Base-by-base conservation (phyloP, 73 alveolate genomes). In the Effrenium voratum region DNA sequence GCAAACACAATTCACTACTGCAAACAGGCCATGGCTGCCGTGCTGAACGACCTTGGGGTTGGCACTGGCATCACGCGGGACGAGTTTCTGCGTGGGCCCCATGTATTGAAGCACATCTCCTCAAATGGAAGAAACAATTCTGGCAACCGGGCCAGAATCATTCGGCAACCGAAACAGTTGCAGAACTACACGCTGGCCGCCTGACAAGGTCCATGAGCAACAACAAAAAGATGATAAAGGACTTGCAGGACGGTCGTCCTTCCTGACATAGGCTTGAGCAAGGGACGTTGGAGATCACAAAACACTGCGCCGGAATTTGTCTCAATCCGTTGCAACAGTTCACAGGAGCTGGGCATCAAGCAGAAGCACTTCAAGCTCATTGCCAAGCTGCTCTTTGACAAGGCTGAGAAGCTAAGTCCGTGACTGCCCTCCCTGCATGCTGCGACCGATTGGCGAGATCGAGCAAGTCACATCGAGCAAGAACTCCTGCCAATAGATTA, bases 341-440 rank as follows among this genome's bases (percentile, higher is more conserved):
- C 59, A 6, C 30, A 85, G 94, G 94, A 85, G 94, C 80, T 85
- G 16, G 94, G 94, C 50, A 85, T 85, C 76, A 85, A 85, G 45
- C 94, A 72, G 47, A 85, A 85, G 81, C 94, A 85, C 34, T 85
- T 85, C 45, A 44, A 52, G 59, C 94, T 52, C 45, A 85, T 85
- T n/a, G 50, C 94, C 82, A 85, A 85, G 94, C 57, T 85, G 28
- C 94, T 85, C 19, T 85, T 28, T 40, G 94, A 85, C 94, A 85
- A 85, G 94, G 94, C 57, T 8, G 46, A 30, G 44, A 5, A 0
- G 15, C 36, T 8, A 73, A 36, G 34, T 73, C 40, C 32, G 46
- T 73, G n/a, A n/a, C n/a, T n/a, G n/a, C n/a, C n/a, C n/a, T n/a
- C n/a, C n/a, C n/a, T n/a, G n/a, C n/a, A n/a, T n/a, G n/a, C n/a